Evolutionary conservation across 108 stramenopile species (phyloP).

Genomic region (Schizochytrium sp.): DNA sequence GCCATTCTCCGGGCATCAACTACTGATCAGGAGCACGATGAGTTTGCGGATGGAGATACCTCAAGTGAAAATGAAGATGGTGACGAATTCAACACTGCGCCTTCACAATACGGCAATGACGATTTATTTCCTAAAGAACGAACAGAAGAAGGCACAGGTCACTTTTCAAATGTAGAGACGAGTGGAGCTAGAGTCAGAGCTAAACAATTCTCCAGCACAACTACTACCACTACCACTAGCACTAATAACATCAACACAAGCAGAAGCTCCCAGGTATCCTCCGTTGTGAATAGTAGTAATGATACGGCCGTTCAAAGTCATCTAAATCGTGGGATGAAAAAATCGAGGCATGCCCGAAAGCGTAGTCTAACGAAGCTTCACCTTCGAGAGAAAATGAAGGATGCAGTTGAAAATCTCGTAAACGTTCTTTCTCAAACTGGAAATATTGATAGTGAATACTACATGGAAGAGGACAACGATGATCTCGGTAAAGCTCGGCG

Average conservation of each 20-base stretch:
- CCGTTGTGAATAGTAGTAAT: too few species aligned
- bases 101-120: too few species aligned
- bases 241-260: too few species aligned
- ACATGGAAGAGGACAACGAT: not conserved
- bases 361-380: slow-evolving; percentile 49
- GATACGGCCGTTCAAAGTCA: not conserved
- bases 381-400: slow-evolving; percentile 34
- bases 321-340: not conserved
- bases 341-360: slow-evolving; percentile 21
- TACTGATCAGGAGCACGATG: too few species aligned
- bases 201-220: too few species aligned
- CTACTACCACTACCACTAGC: too few species aligned
- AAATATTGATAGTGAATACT: slow-evolving; percentile 15
- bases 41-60: not conserved
- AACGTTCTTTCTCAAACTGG: slow-evolving; percentile 46
- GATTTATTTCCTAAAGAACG: too few species aligned
- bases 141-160: too few species aligned
- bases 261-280: too few species aligned
- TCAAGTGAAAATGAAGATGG: not conserved
- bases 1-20: not conserved
- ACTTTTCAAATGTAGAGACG: too few species aligned
- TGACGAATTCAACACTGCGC: too few species aligned
- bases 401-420: slow-evolving; percentile 45
- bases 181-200: too few species aligned
- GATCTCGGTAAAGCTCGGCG: slow-evolving; percentile 1